These are phyloP conservation scores for Ophiostoma novo-ulmi DNA, from an alignment of 2,329 filamentous ascomycete species.

Conservation along the genomic window DNA sequence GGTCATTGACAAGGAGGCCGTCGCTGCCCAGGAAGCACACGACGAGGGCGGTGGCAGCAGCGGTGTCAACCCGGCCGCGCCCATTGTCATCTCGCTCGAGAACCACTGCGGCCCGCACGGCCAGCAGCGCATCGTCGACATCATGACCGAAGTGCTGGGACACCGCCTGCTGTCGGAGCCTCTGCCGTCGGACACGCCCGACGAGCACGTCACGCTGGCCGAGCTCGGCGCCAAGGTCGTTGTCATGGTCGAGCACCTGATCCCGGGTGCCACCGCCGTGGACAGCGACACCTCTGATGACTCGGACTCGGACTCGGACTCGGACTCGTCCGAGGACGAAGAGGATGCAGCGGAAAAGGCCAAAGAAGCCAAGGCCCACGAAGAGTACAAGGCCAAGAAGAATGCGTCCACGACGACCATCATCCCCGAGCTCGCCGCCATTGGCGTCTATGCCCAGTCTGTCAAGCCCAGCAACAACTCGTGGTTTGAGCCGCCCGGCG, in stretches of 20 bases:
- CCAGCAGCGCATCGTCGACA: slow-evolving; percentile 13
- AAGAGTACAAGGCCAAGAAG: slow-evolving; percentile 1
- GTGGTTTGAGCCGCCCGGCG: slow-evolving; percentile 12
- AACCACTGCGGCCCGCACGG: slow-evolving; percentile 12
- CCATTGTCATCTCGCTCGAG: slow-evolving; percentile 8
- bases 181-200: not conserved
- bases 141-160: slow-evolving; percentile 10
- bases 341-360: not conserved
- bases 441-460: slow-evolving; percentile 8
- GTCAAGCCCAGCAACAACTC: slow-evolving; percentile 13
- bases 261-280: not conserved
- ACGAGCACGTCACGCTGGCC: slow-evolving; percentile 8
- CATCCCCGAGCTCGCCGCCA: not conserved
- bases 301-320: not conserved
- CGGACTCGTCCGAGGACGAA: not conserved
- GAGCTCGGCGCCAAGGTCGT: slow-evolving; percentile 10
- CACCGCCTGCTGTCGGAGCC: slow-evolving; percentile 5
- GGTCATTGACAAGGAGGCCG: slow-evolving; percentile 7
- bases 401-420: not conserved
- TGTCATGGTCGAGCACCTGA: slow-evolving; percentile 8
- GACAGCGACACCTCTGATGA: not conserved
- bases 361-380: not conserved
- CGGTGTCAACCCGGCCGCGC: not conserved
- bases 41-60: not conserved
- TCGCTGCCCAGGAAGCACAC: not conserved